phyloP scores from a whole-genome alignment of 2,329 filamentous ascomycete genomes.

The Xylaria sp. region DNA sequence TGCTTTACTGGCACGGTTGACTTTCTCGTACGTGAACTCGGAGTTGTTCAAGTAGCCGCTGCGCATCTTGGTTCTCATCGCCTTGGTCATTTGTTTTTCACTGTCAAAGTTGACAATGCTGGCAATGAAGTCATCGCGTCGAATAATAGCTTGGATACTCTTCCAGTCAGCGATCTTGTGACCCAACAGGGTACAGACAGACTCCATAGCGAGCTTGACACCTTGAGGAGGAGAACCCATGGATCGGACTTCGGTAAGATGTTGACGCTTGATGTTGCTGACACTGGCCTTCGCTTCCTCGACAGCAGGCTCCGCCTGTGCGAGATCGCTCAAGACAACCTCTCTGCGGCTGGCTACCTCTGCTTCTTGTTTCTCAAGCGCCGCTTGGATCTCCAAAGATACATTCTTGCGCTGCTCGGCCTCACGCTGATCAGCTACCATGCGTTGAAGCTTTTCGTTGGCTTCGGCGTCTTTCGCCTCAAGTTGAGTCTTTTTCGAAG shows the following conservation, averaged over 20 bases:
- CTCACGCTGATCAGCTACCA: conserved; percentile 93
- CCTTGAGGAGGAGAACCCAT: conserved; percentile 90
- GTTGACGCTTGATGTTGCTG: conserved; percentile 96
- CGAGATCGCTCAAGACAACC: conserved; percentile 81
- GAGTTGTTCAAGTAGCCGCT: conserved; percentile 87
- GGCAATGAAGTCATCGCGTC: conserved; percentile 92
- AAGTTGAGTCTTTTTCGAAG: conserved; percentile 88
- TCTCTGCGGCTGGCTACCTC: conserved; percentile 79
- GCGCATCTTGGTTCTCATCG: conserved; percentile 79
- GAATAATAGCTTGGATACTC: conserved; percentile 79
- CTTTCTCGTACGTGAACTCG: conserved; percentile 93
- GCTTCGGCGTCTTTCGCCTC: conserved; percentile 93
- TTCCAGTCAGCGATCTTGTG: conserved; percentile 91
- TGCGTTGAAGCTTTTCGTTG: conserved; percentile 93
- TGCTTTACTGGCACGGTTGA: conserved; percentile 92
- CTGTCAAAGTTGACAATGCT: conserved; percentile 98
- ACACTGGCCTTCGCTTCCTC: conserved; percentile 91
- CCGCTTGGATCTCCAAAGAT: conserved; percentile 81
- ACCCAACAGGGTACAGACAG: conserved; percentile 91
- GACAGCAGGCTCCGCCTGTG: conserved; percentile 87
- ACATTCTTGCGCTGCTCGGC: conserved; percentile 86
- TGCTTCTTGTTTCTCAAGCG: conserved; percentile 81
- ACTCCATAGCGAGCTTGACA: conserved; percentile 87
- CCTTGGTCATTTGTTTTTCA: conserved; percentile 85
- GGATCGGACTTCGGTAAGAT: conserved; percentile 93